Evolutionary conservation across 1,139 yeast species (phyloP), one percentile per base, ranked within the genome.

Genomic region (Waltiozyma solani): DNA sequence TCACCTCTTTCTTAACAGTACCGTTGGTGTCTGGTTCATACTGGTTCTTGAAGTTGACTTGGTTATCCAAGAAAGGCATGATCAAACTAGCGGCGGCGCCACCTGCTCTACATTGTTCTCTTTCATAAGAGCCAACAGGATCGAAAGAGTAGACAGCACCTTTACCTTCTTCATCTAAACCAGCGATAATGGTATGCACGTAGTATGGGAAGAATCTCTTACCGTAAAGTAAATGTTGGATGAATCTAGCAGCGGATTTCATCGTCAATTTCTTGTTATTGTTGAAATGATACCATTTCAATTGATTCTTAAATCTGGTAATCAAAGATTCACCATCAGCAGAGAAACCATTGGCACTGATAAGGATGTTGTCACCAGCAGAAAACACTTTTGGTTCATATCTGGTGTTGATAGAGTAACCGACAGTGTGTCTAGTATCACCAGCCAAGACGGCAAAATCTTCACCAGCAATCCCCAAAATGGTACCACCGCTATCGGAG

Each of bases 371-470:
- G 62, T 91, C 97, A 39, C 96, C 97, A 42, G 86, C 83, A 51
- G 83, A 76, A 56, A 84, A 83, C 41, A 91, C 84, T 62, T 86
- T 87, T 35, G 95, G 94, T 60, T 86, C 94, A 59, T 83, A 81
- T 56, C 99, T 76, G 18, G 96, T 79, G 59, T 91, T 87, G 62
- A 91, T 93, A 46, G 87, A 80, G 64, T 86, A 91, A 27, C 96
- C 98, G 29, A 83, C 81, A 8, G 95, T 87, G 58, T 84, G 95
- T 67, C 99, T 81, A 18, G 99, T 91, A 61, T 93, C 98, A 37
- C 98, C 97, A 1, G 99, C 98, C 45, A 91, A 71, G 32, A 91
- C 93, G 24, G 96, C 96, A 56, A 87, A 91, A 62, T 91, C 97
- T 57, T 85, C 85, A 36, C 99, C 98, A 3, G 98, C 96, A 62